phyloP scores from a whole-genome alignment of 75 land plant genomes.

The Sequoiadendron giganteum region DNA sequence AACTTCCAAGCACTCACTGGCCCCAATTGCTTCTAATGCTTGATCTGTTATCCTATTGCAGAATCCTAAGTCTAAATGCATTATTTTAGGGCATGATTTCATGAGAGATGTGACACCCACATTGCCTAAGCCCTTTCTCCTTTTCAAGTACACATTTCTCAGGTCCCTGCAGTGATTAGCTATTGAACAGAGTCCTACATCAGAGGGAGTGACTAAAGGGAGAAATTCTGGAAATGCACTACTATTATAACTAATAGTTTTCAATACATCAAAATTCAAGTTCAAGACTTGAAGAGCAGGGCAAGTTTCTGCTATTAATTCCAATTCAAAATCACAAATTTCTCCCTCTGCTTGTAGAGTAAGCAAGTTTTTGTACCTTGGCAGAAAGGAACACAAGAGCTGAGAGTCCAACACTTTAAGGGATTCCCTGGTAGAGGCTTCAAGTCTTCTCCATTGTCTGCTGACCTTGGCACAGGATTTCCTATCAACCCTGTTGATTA shows the following conservation, averaged over 20 bases:
- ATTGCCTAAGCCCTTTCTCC: constrained; percentile 25
- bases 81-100: constrained; percentile 11
- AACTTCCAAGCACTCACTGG: constrained; percentile 9
- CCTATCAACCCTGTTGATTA: constrained; percentile 12
- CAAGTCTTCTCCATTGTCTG: constrained; percentile 23
- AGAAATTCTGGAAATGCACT: background rate
- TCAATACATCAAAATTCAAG: constrained; percentile 3
- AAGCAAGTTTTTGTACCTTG: constrained; percentile 18
- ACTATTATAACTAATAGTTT: background rate
- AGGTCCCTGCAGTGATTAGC: constrained; percentile 14
- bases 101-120: constrained; percentile 13
- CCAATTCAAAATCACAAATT: constrained; percentile 17
- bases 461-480: constrained; percentile 23
- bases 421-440: constrained; percentile 12
- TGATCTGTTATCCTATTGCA: constrained; percentile 21
- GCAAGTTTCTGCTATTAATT: constrained; percentile 19
- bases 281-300: constrained; percentile 15
- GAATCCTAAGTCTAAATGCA: constrained; percentile 16
- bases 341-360: constrained; percentile 1
- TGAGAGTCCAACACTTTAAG: constrained; percentile 14
- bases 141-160: constrained; percentile 12
- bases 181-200: constrained; percentile 14
- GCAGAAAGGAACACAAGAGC: constrained; percentile 12
- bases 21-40: constrained; percentile 17
- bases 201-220: background rate